Evolutionary conservation across 306 rosid genomes (phyloP).

Genomic region (Comarum palustre): DNA sequence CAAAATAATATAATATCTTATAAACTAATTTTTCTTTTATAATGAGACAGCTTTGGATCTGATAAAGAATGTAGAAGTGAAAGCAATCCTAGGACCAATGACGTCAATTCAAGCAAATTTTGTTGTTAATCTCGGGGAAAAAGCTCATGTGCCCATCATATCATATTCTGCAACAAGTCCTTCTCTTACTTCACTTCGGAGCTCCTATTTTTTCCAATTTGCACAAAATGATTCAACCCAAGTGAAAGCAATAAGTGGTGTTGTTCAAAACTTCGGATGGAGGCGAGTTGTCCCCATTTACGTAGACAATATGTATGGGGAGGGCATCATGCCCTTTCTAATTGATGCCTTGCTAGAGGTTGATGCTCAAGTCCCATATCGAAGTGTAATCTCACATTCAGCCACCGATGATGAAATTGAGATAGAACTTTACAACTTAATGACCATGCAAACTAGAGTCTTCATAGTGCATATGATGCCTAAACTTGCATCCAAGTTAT

Average conservation of each 20-base stretch:
- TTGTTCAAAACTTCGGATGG: background rate
- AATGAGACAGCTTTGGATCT: background rate
- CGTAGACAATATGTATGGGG: background rate
- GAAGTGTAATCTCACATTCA: background rate
- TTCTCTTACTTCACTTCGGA: background rate
- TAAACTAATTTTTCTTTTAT: background rate
- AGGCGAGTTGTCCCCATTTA: background rate
- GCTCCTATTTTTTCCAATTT: background rate
- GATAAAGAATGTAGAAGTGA: background rate
- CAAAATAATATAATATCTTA: background rate
- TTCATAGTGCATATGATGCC: slow-evolving; percentile 35
- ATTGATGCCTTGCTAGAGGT: background rate
- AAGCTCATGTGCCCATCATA: background rate
- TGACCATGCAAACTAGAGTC: background rate
- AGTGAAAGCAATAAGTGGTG: background rate
- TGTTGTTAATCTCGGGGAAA: background rate
- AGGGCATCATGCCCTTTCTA: background rate
- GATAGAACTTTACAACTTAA: background rate
- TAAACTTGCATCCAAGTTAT: slow-evolving; percentile 17
- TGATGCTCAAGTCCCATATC: background rate
- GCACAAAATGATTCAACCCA: background rate
- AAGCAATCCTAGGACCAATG: slow-evolving; percentile 5
- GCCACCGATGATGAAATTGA: background rate
- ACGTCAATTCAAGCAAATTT: background rate
- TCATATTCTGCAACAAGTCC: slow-evolving; percentile 8